Conservation (phyloP, 805 yeast genomes). For the Pachysolen tannophilus region DNA sequence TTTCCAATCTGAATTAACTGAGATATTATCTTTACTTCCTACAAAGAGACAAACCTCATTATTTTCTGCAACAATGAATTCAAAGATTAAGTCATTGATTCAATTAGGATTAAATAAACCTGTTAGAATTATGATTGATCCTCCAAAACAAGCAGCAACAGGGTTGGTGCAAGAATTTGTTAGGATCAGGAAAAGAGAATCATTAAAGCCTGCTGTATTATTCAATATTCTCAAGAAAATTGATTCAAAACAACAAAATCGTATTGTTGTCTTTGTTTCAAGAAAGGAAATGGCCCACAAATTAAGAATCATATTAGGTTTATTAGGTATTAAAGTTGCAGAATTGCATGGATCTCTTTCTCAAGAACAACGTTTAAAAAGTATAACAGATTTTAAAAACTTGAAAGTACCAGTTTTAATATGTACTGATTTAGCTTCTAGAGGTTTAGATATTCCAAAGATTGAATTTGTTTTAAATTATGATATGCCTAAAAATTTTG, state of each 20-base stretch:
- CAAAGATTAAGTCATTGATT: conserved; percentile 79
- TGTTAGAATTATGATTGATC: conserved; percentile 90
- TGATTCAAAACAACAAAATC: conserved; percentile 52
- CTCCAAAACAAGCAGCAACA: conserved; percentile 91
- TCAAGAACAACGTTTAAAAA: conserved; percentile 88
- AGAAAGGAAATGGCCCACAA: conserved; percentile 88
- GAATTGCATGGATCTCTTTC: conserved; percentile 79
- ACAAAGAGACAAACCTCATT: conserved; percentile 87
- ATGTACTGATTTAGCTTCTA: conserved; percentile 97
- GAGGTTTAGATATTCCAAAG: conserved; percentile 99
- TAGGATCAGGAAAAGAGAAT: conserved; percentile 85
- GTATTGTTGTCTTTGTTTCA: conserved; percentile 86
- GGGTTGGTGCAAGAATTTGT: conserved; percentile 91
- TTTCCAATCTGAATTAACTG: conserved; percentile 90
- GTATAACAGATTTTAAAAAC: conserved; percentile 75
- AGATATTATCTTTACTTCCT: conserved; percentile 81
- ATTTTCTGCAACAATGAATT: conserved; percentile 98
- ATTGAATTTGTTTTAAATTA: conserved; percentile 90
- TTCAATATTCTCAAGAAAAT: conserved; percentile 62
- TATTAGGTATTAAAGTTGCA: conserved; percentile 67
- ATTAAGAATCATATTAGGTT: conserved; percentile 67
- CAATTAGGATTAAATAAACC: conserved; percentile 86
- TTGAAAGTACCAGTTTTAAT: conserved; percentile 78
- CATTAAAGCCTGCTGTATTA: conserved; percentile 74
- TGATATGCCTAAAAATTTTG: conserved; percentile 93